Base-by-base conservation (phyloP, 495 filamentous ascomycete genomes). In the Penicillium canariense region DNA sequence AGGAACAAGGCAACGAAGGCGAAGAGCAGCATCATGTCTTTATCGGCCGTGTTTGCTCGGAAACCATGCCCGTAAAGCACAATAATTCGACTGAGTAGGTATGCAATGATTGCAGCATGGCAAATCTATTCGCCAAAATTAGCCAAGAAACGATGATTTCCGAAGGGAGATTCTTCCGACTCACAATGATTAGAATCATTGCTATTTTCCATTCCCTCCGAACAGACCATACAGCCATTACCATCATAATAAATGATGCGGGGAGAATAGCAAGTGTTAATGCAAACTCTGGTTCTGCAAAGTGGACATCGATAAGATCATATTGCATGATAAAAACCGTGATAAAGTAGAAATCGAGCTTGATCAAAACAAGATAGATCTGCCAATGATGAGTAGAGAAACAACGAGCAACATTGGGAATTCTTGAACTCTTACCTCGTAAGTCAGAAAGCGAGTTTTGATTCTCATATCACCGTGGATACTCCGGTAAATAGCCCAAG, bases 281-380 rank as follows among this genome's bases (percentile, higher is more conserved):
- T 3, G 50, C 38, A 23, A 57, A 67, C 28, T 67, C 64, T 17
- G 61, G 61, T 30, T 62, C 55, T 3, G 55, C 20, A 15, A 62
- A 67, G 22, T 67, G 64, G 2, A 67, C 64, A 31, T 65, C 55
- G 30, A 67, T 51, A 0, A 65, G 39, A 17, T 54, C 45, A 27
- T 67, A 67, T 12, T 67, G 61, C 12, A 67, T 15, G 11, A 67
- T 52, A 27, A 67, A 67, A 1, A 50, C 55, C 8, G 63, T 34
- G 10, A 62, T 26, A 44, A 65, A 67, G 30, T 42, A 67, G 30
- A 64, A 50, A 26, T 61, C 50, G 12, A 63, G 26, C 34, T 58
- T 64, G 22, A 54, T 51, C 8, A 61, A 34, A 27, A 59, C 61
- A 15, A 62, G 56, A 18, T 57, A 66, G 15, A 62, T 35, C 59